Percentiles rank a stretch among this genome's conserved stretches.
Evolutionary conservation across 2,329 filamentous ascomycete species (phyloP).

Genomic region (Stagonosporopsis vannaccii): DNA sequence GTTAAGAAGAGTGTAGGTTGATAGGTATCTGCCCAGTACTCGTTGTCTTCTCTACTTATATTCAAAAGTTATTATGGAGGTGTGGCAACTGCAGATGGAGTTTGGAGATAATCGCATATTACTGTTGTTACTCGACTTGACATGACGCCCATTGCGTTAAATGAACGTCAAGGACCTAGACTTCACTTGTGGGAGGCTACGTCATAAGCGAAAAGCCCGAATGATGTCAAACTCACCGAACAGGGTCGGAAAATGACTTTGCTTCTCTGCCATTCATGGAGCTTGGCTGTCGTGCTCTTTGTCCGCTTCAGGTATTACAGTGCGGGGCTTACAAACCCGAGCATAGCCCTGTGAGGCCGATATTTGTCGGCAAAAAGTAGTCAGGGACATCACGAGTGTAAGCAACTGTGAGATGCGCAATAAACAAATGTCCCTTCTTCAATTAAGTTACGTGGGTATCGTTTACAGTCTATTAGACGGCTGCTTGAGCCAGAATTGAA

Average conservation of each 20-base stretch:
- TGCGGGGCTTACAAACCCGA: not conserved
- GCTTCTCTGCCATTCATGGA: too few species aligned
- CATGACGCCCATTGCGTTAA: not conserved
- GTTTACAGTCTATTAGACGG: conserved; percentile 11
- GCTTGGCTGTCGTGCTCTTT: not conserved
- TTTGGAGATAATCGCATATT: not conserved
- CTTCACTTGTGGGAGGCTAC: not conserved
- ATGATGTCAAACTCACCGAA: not conserved
- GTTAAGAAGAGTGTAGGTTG: not conserved
- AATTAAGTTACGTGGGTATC: conserved; percentile 22
- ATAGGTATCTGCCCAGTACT: too few species aligned
- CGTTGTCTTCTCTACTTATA: too few species aligned
- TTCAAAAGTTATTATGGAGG: not conserved
- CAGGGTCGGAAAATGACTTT: not conserved
- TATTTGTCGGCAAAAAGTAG: not conserved
- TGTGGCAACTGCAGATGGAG: not conserved
- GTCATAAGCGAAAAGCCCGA: conserved; percentile 1
- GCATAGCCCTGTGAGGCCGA: not conserved
- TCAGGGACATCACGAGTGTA: too few species aligned
- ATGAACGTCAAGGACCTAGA: not conserved
- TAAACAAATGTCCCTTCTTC: conserved; percentile 1
- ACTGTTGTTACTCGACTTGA: not conserved
- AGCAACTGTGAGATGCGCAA: not conserved
- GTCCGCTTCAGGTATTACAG: not conserved
- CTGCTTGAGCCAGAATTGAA: conserved; percentile 5